Evolutionary conservation across 495 filamentous ascomycete genomes (phyloP), one percentile per base, ranked within the genome.

Genomic region (Penicillium odoratum): DNA sequence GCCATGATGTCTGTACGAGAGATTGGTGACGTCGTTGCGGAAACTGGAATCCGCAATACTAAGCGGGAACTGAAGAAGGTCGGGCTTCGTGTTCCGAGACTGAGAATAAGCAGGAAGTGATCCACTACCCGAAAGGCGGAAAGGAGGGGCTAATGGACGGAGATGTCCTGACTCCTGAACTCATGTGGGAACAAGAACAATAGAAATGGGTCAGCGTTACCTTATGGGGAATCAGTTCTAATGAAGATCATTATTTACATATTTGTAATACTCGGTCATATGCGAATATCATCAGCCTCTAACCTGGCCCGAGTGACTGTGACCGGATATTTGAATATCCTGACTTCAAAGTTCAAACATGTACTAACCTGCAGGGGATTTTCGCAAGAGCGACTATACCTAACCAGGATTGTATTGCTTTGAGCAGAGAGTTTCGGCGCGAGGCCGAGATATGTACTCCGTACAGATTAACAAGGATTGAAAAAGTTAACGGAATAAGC

Each of bases 1-100:
- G 86, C 82, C 93, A 98, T 97, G 71, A 57, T 66, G 51, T 21
- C 21, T 21, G 21, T 21, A 21, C 21, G 21, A 21, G 2, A 21
- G 21, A 21, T 21, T 31, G 52, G 60, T 65, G 59, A 62, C 63
- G 55, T 55, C 62, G 62, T 45, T 38, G 51, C 66, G 66, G 63
- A 63, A 66, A 60, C 44, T 59, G 60, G 55, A 60, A 66, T 69
- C 66, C 66, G 66, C 28, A 48, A 38, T 28, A 15, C 10, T 36
- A 36, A 45, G 36, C 13, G 40, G 42, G 42, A 30, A 25, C 50
- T 33, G 49, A 49, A 28, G 29, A 31, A 31, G 33, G 8, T 45
- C 55, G 55, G 59, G 29, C 38, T 45, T 26, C 36, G 50, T 38
- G 40, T 62, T 61, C 54, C 59, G 59, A 53, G 34, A 15, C 31